Percentiles rank a stretch among this genome's conserved stretches.
phyloP scores from a whole-genome alignment of 495 filamentous ascomycete genomes.

The Sphaerosporella brunnea region DNA sequence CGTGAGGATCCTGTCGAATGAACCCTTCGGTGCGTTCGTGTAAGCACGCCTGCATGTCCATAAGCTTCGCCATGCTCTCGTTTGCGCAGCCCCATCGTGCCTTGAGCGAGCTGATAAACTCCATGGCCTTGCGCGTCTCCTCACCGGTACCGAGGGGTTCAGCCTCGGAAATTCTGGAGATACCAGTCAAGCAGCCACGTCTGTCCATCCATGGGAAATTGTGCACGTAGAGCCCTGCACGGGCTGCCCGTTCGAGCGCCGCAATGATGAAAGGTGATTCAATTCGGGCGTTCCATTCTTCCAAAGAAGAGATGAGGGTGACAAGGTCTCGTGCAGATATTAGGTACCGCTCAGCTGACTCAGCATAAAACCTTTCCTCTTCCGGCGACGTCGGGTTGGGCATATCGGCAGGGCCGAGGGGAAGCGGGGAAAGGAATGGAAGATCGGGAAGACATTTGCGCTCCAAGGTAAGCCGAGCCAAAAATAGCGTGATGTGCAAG shows the following conservation, averaged over 20 bases:
- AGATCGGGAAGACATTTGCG: slow-evolving; percentile 71
- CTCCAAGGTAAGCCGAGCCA: slow-evolving; percentile 64
- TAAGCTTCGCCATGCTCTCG: slow-evolving; percentile 51
- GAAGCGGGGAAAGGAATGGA: slow-evolving; percentile 48
- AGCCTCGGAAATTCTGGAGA: slow-evolving; percentile 20
- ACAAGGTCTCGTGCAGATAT: slow-evolving; percentile 54
- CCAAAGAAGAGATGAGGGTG: slow-evolving; percentile 55
- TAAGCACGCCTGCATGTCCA: slow-evolving; percentile 51
- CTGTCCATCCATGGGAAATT: slow-evolving; percentile 68
- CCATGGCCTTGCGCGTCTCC: slow-evolving; percentile 35
- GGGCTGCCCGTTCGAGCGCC: slow-evolving; percentile 62
- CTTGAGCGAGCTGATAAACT: slow-evolving; percentile 45
- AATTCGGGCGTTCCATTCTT: slow-evolving; percentile 49
- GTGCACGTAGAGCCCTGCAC: slow-evolving; percentile 45
- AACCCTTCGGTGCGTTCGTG: slow-evolving; percentile 23
- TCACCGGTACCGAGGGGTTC: slow-evolving; percentile 22
- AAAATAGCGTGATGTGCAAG: slow-evolving; percentile 58
- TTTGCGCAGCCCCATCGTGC: slow-evolving; percentile 50
- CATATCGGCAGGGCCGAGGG: slow-evolving; percentile 54
- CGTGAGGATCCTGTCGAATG: slow-evolving; percentile 24
- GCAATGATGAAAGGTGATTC: slow-evolving; percentile 70
- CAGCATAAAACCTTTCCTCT: slow-evolving; percentile 37
- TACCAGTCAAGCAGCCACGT: slow-evolving; percentile 39
- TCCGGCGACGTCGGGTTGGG: slow-evolving; percentile 35
- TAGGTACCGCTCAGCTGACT: slow-evolving; percentile 57